Percentiles rank a stretch among this genome's conserved stretches.
phyloP scores from a whole-genome alignment of 257 asterid genomes.

The Nicotiana obtusifolia region DNA sequence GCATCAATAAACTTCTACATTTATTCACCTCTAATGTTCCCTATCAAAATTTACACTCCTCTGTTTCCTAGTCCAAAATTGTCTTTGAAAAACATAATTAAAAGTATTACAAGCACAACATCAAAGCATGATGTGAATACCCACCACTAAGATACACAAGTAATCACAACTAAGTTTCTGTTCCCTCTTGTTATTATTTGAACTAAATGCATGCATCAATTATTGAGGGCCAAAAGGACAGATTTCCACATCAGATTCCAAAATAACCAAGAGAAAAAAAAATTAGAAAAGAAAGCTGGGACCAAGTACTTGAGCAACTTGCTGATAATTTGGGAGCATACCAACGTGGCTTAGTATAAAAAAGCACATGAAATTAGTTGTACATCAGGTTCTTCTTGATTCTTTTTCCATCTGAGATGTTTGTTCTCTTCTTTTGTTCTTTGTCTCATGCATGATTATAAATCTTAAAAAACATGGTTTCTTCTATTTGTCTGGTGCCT shows the following conservation, averaged over 20 bases:
- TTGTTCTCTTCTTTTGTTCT: background rate
- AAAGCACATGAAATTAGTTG: background rate
- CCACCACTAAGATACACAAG: background rate
- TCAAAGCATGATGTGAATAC: background rate
- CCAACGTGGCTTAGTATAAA: background rate
- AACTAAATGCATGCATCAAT: background rate
- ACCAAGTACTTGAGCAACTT: background rate
- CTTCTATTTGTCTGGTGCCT: background rate
- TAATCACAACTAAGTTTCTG: too few species aligned
- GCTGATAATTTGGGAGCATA: background rate
- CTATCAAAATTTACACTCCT: background rate
- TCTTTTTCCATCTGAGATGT: background rate
- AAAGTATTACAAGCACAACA: background rate
- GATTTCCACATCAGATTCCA: background rate
- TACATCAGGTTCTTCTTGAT: background rate
- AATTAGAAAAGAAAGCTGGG: background rate
- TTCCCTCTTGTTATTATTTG: background rate
- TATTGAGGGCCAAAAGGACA: background rate
- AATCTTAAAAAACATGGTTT: background rate
- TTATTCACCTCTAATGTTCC: background rate
- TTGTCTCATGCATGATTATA: background rate
- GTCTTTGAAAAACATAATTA: background rate
- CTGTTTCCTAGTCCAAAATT: background rate
- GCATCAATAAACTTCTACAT: background rate
- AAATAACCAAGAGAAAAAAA: slow-evolving; percentile 1